phyloP scores from a whole-genome alignment of 805 yeast genomes.

The Yamadazyma akitaensis region DNA sequence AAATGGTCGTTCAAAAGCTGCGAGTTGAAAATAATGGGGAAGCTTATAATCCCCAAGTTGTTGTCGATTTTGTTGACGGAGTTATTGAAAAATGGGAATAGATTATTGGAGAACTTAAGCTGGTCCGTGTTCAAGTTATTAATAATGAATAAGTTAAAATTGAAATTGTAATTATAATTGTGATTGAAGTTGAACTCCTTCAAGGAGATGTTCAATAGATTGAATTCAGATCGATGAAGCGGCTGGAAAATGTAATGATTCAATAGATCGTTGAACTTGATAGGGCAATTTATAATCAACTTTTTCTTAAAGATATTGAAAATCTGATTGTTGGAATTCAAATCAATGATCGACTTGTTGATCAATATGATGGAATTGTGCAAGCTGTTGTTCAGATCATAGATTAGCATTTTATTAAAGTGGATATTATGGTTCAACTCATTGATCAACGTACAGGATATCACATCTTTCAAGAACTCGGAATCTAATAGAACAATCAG shows the following conservation, averaged over 20 bases:
- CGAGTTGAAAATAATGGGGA: slow-evolving; percentile 45
- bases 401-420: slow-evolving; percentile 22
- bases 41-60: slow-evolving; percentile 49
- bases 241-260: slow-evolving; percentile 40
- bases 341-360: slow-evolving; percentile 29
- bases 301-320: slow-evolving; percentile 46
- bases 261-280: slow-evolving; percentile 48
- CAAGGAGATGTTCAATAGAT: slow-evolving; percentile 42
- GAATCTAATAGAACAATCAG: slow-evolving; percentile 19
- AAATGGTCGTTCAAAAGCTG: slow-evolving; percentile 27
- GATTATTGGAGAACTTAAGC: slow-evolving; percentile 14
- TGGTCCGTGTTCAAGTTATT: slow-evolving; percentile 10
- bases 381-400: slow-evolving; percentile 37
- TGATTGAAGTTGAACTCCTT: slow-evolving; percentile 40
- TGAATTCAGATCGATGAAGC: slow-evolving; percentile 39
- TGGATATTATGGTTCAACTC: slow-evolving; percentile 26
- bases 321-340: slow-evolving; percentile 16
- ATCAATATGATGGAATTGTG: slow-evolving; percentile 54
- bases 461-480: slow-evolving; percentile 23
- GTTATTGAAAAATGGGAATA: slow-evolving; percentile 14
- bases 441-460: slow-evolving; percentile 31
- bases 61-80: slow-evolving; percentile 35
- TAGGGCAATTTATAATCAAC: slow-evolving; percentile 48
- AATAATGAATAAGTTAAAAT: slow-evolving; percentile 7
- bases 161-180: slow-evolving; percentile 10